Evolutionary conservation across 805 yeast species (phyloP), one percentile per base, ranked within the genome.

Genomic region (Tetrapisispora arboricola): DNA sequence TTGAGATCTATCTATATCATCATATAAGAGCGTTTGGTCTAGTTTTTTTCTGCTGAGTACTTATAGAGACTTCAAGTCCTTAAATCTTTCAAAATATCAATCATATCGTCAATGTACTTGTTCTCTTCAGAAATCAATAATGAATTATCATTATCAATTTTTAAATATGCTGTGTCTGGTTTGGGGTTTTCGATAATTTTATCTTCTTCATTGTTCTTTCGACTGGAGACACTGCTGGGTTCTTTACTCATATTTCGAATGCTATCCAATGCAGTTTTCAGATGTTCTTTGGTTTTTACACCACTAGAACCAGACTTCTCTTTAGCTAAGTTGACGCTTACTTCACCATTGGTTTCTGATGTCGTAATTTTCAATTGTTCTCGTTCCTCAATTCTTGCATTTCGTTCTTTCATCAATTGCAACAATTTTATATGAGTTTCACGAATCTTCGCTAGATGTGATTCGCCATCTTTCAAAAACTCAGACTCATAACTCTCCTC

Each of bases 381-480:
- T 37, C 38, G 38, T 33, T 43, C 48, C 27, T 50, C 55, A 32
- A 47, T 42, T 39, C 47, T 39, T 38, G 41, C 49, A 33, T 50
- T 49, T 36, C 56, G 51, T 39, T 50, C 57, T 57, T 57, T 60
- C 66, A 64, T 56, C 44, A 53, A 44, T 45, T 47, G 47, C 45
- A 51, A 51, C 45, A 78, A 55, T 28, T 63, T 66, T 16, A 70
- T 49, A 50, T 85, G 94, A n/a, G 77, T 65, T 10, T 56, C 51
- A 46, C 84, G 74, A 32, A 83, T 63, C 33, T 68, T 63, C n/a
- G 58, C 56, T 39, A 85, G 60, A 35, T 52, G 45, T 8, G 46
- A 42, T 39, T 63, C 66, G 31, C 52, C 54, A 4, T 49, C 58
- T 5, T 61, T 66, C 41, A 72, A 73, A 53, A 78, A 77, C 8